Conservation (phyloP, 352 stramenopile genomes). For the Globisporangium carolinianum region DNA sequence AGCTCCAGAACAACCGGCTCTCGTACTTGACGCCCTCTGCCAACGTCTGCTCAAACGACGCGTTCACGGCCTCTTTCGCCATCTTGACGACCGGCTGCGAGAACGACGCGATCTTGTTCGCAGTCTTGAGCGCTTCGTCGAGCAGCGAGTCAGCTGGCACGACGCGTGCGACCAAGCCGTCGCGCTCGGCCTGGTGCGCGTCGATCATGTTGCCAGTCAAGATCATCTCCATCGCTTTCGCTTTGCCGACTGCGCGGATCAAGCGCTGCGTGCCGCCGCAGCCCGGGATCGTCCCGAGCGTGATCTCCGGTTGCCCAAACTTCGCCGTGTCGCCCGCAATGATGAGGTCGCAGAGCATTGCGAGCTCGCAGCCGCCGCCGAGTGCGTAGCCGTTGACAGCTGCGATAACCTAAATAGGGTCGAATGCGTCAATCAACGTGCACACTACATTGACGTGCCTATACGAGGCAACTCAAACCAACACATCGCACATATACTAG, state of each 20-base stretch:
- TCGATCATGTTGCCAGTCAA: constrained; percentile 97
- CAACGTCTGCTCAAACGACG: constrained; percentile 89
- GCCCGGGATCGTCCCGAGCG: constrained; percentile 96
- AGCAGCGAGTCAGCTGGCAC: constrained; percentile 90
- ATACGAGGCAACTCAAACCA: background rate
- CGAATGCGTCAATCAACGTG: background rate
- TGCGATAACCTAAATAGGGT: constrained; percentile 75
- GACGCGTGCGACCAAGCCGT: constrained; percentile 92
- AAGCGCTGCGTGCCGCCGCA: constrained; percentile 95
- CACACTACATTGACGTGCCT: background rate
- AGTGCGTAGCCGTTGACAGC: constrained; percentile 98
- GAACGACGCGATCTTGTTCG: constrained; percentile 94
- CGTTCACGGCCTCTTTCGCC: constrained; percentile 95
- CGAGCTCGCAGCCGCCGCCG: constrained; percentile 96
- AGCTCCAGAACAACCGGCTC: constrained; percentile 96
- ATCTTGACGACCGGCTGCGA: constrained; percentile 94
- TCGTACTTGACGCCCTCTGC: constrained; percentile 95
- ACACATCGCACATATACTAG: background rate
- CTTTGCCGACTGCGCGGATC: constrained; percentile 96
- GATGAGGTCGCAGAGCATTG: constrained; percentile 99
- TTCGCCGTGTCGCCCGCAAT: constrained; percentile 94
- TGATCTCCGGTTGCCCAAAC: constrained; percentile 99
- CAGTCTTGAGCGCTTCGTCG: constrained; percentile 94
- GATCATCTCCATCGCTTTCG: constrained; percentile 98
- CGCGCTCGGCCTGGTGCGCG: constrained; percentile 91